A percentile compares a stretch with the other conserved stretches of the same genome.
phyloP scores from a whole-genome alignment of 345 rosid genomes.

The Citrus inodora region DNA sequence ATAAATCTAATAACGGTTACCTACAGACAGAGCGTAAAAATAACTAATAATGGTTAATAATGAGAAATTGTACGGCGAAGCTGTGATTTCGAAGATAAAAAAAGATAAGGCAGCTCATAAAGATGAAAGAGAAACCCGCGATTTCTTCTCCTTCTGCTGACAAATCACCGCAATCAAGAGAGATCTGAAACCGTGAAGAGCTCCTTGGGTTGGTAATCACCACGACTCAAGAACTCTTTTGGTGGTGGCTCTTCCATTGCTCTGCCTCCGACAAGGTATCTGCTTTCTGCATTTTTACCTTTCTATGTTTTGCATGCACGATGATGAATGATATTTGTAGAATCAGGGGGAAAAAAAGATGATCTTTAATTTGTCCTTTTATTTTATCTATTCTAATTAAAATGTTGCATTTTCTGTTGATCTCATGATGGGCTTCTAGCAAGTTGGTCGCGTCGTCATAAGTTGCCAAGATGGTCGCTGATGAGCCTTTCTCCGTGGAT shows the following conservation, averaged over 20 bases:
- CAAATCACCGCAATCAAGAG: neutral
- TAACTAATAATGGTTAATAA: neutral
- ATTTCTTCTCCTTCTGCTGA: no score
- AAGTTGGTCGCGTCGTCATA: neutral
- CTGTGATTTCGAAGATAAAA: neutral
- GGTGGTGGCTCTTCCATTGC: neutral
- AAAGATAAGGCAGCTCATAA: neutral
- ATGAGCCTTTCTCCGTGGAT: conserved; percentile 43
- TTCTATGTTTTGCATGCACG: neutral
- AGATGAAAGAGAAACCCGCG: no score
- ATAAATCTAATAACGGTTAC: no score
- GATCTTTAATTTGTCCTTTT: no score
- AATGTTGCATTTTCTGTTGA: neutral
- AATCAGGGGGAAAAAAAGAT: neutral
- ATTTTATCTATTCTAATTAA: neutral
- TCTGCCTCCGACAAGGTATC: neutral
- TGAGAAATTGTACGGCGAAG: neutral
- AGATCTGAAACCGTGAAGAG: neutral
- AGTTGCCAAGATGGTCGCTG: conserved; percentile 37
- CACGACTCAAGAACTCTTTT: neutral
- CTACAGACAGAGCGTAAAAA: no score
- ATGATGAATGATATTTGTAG: neutral
- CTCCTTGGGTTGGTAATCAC: neutral
- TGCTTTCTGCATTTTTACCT: neutral
- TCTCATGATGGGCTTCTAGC: neutral